A percentile compares a stretch with the other conserved stretches of the same genome.
These are phyloP conservation scores for Vinca minor DNA, from an alignment of 257 asterid genomes.

Conservation along the genomic window DNA sequence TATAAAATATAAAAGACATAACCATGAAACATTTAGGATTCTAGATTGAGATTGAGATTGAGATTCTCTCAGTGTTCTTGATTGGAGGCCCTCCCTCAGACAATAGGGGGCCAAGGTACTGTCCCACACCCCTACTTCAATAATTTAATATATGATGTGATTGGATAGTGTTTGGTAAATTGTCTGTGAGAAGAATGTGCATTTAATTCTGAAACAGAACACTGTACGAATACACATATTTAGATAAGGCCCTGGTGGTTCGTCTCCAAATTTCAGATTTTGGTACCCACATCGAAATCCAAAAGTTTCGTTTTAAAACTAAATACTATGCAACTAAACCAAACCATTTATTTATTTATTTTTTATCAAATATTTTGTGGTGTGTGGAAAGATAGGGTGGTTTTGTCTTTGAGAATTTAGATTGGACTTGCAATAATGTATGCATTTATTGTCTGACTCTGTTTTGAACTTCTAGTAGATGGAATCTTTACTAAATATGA, in stretches of 20 bases:
- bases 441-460: neutral
- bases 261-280: too few relatives aligned
- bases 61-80: slow-evolving; percentile 12
- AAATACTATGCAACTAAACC: too few relatives aligned
- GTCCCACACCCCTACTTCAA: neutral
- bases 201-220: too few relatives aligned
- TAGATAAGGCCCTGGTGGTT: too few relatives aligned
- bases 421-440: slow-evolving; percentile 15
- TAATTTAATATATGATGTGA: too few relatives aligned
- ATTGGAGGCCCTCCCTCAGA: neutral
- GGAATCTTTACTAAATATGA: slow-evolving; percentile 1
- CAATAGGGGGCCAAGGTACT: slow-evolving; percentile 9
- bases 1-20: slow-evolving; percentile 11
- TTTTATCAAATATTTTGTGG: slow-evolving; percentile 19
- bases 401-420: slow-evolving; percentile 4
- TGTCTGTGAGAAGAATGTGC: too few relatives aligned
- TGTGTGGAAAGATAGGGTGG: slow-evolving; percentile 20
- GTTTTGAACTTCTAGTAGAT: neutral
- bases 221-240: too few relatives aligned
- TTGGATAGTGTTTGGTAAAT: too few relatives aligned
- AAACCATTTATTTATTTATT: neutral
- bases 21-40: neutral
- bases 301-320: too few relatives aligned
- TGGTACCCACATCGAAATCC: too few relatives aligned
- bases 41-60: slow-evolving; percentile 17